Percentiles rank a stretch among this genome's conserved stretches.
Conservation (phyloP, 495 filamentous ascomycete species). For the Tuber calosporum region DNA sequence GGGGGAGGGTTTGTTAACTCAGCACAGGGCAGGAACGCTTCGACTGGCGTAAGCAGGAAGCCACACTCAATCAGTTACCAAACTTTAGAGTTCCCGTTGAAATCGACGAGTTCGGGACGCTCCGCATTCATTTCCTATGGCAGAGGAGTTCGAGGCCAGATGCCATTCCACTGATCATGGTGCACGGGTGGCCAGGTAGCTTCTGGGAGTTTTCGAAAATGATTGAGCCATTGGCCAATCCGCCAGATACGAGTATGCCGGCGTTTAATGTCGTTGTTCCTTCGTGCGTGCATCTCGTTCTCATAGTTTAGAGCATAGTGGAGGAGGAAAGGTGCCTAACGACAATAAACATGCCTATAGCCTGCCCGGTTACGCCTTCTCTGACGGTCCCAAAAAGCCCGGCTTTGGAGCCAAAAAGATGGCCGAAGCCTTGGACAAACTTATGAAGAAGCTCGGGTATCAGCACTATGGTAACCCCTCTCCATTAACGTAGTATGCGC, state of each 20-base stretch:
- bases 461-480: slow-evolving; percentile 47
- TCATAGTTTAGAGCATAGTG: not conserved
- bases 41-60: slow-evolving; percentile 13
- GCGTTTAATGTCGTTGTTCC: slow-evolving; percentile 63
- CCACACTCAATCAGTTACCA: slow-evolving; percentile 5
- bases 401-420: slow-evolving; percentile 56
- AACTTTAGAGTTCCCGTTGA: slow-evolving; percentile 6
- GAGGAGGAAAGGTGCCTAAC: not conserved
- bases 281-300: slow-evolving; percentile 31
- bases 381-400: slow-evolving; percentile 50
- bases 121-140: slow-evolving; percentile 52
- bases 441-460: slow-evolving; percentile 66
- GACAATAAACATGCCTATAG: slow-evolving; percentile 20
- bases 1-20: not conserved
- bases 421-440: slow-evolving; percentile 54
- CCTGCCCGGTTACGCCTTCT: slow-evolving; percentile 68
- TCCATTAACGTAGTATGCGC: not conserved
- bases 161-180: slow-evolving; percentile 57
- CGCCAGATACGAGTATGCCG: slow-evolving; percentile 46
- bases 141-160: slow-evolving; percentile 48
- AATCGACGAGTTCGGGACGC: slow-evolving; percentile 11
- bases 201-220: slow-evolving; percentile 62
- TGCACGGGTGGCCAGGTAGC: slow-evolving; percentile 64
- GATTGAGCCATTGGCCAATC: slow-evolving; percentile 52
- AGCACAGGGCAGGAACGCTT: slow-evolving; percentile 12